phyloP scores from a whole-genome alignment of 1,139 yeast species.

The Magnusiomyces ingens region DNA sequence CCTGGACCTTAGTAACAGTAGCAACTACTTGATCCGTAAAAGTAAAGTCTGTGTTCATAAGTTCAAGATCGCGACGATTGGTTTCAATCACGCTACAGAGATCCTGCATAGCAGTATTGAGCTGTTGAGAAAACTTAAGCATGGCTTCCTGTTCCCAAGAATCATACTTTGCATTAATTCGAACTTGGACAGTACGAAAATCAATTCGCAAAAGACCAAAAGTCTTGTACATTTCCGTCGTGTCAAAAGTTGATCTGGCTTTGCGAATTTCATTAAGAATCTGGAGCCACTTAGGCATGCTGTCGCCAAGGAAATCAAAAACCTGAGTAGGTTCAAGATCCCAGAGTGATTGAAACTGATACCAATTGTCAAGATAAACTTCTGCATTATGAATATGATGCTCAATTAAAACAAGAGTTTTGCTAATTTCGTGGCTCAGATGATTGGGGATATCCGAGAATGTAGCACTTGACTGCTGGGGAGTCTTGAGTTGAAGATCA shows the following conservation, averaged over 20 bases:
- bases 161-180: constrained; percentile 51
- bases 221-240: constrained; percentile 35
- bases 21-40: constrained; percentile 36
- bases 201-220: constrained; percentile 42
- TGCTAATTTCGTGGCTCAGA: constrained; percentile 18
- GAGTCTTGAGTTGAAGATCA: constrained; percentile 23
- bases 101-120: constrained; percentile 30
- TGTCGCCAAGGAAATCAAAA: constrained; percentile 31
- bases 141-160: constrained; percentile 49
- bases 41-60: constrained; percentile 31
- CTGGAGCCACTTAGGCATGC: constrained; percentile 44
- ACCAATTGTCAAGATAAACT: constrained; percentile 47
- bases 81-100: constrained; percentile 28
- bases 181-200: constrained; percentile 49
- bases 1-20: constrained; percentile 34
- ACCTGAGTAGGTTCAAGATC: constrained; percentile 40
- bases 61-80: constrained; percentile 34
- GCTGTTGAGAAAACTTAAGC: constrained; percentile 38
- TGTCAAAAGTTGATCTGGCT: constrained; percentile 47
- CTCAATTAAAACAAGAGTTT: constrained; percentile 21
- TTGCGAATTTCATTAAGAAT: constrained; percentile 42
- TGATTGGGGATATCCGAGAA: constrained; percentile 20
- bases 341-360: constrained; percentile 53
- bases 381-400: constrained; percentile 28
- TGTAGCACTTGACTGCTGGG: constrained; percentile 8